Percentiles rank a stretch among this genome's conserved stretches.
Evolutionary conservation across 2,329 filamentous ascomycete genomes (phyloP).

Genomic region (Colletotrichum sp.): DNA sequence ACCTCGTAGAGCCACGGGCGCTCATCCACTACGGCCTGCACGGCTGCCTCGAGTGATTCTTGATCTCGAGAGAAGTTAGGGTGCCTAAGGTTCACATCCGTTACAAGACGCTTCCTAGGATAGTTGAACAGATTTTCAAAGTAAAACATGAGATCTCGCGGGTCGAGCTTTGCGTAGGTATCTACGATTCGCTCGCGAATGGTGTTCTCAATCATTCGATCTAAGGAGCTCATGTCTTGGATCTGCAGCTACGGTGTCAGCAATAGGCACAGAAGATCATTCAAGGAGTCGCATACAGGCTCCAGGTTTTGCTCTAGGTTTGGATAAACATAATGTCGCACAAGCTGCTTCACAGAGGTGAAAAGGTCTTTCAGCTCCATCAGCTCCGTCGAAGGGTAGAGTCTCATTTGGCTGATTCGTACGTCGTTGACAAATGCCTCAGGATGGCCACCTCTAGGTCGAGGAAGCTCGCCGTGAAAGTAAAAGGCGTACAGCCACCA

Average conservation of each 20-base stretch:
- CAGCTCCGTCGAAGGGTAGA: conserved; percentile 47
- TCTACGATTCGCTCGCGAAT: conserved; percentile 39
- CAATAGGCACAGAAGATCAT: background rate
- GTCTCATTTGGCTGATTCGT: conserved; percentile 48
- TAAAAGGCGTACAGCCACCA: conserved; percentile 62
- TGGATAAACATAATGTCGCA: conserved; percentile 51
- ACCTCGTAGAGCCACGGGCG: conserved; percentile 36
- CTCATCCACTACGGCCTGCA: conserved; percentile 43
- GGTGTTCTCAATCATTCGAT: conserved; percentile 19
- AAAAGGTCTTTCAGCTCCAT: conserved; percentile 51
- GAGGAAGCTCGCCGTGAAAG: conserved; percentile 51
- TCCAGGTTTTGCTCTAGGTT: conserved; percentile 42
- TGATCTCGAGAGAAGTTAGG: conserved; percentile 49
- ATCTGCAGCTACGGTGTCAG: background rate
- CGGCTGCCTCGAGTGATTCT: conserved; percentile 47
- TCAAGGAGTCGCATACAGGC: conserved; percentile 31
- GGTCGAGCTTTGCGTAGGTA: conserved; percentile 55
- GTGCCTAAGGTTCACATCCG: conserved; percentile 42
- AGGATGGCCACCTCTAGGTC: conserved; percentile 40
- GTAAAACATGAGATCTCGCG: conserved; percentile 53
- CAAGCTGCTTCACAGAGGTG: conserved; percentile 47
- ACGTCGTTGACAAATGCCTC: conserved; percentile 44
- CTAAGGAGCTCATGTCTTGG: conserved; percentile 2
- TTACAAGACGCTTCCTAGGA: conserved; percentile 48
- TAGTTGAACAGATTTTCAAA: conserved; percentile 52